Evolutionary conservation across 345 rosid species (phyloP).

Genomic region (Brassica incana): DNA sequence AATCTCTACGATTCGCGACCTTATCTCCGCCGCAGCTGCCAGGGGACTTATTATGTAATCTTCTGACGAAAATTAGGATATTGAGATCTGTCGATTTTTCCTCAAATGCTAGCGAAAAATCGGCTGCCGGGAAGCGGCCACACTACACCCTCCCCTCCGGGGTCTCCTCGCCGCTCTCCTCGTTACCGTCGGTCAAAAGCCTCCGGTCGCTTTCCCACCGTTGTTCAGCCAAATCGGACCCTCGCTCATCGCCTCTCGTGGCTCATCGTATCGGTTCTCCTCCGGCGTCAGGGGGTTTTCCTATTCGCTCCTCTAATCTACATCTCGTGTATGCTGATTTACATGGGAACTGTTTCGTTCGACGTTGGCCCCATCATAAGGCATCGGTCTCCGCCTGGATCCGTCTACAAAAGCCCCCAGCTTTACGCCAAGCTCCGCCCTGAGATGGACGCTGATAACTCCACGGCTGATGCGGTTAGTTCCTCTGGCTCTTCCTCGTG

Average conservation of each 20-base stretch:
- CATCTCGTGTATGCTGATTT: constrained; percentile 91
- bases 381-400: constrained; percentile 76
- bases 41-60: constrained; percentile 15
- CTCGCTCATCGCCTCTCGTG: constrained; percentile 84
- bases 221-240: constrained; percentile 52
- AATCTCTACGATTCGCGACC: constrained; percentile 10
- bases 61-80: constrained; percentile 15
- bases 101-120: constrained; percentile 78
- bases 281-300: constrained; percentile 91
- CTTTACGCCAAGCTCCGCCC: constrained; percentile 77
- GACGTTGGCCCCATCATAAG: constrained; percentile 67
- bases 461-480: constrained; percentile 80
- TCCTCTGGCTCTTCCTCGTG: background rate
- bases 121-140: constrained; percentile 92
- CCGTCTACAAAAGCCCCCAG: constrained; percentile 91
- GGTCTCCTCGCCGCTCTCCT: constrained; percentile 88
- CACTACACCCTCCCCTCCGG: constrained; percentile 89
- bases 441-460: constrained; percentile 91
- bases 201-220: constrained; percentile 45
- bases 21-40: background rate
- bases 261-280: constrained; percentile 81
- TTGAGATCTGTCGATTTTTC: constrained; percentile 38
- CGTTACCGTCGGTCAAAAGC: constrained; percentile 70
- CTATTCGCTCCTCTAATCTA: constrained; percentile 92
- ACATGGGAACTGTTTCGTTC: constrained; percentile 89